A percentile compares a stretch with the other conserved stretches of the same genome.
These are phyloP conservation scores for Guillardia theta DNA, from an alignment of 78 protist species.

Conservation along the genomic window DNA sequence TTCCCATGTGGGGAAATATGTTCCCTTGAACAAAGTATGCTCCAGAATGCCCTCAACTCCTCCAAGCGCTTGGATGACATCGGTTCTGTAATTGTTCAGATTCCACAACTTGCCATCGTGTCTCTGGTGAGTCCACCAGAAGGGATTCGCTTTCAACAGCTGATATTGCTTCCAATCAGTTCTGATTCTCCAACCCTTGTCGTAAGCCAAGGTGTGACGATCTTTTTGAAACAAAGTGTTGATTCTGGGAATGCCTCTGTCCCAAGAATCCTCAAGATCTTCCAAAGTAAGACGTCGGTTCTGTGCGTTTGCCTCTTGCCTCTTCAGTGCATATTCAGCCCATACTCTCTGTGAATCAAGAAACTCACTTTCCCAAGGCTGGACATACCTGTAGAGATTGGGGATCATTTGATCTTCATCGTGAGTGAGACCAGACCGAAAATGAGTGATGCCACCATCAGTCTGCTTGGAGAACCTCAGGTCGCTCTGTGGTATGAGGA, in stretches of 20 bases:
- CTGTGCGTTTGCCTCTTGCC: constrained; percentile 94
- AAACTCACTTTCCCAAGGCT: constrained; percentile 99
- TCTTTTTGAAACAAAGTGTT: constrained; percentile 97
- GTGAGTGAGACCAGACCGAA: constrained; percentile 95
- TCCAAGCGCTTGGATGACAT: constrained; percentile 99
- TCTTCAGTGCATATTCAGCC: constrained; percentile 96
- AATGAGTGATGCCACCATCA: constrained; percentile 92
- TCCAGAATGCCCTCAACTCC: constrained; percentile 99
- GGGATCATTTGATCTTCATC: constrained; percentile 98
- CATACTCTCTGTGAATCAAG: constrained; percentile 98
- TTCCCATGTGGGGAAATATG: constrained; percentile 99
- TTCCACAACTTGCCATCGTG: constrained; percentile 99
- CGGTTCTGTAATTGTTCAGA: constrained; percentile 98
- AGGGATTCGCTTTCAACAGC: constrained; percentile 86
- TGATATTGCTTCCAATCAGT: constrained; percentile 96
- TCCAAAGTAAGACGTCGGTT: constrained; percentile 96
- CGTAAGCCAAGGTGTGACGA: constrained; percentile 96
- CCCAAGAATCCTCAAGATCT: constrained; percentile 99
- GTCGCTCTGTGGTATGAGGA: constrained; percentile 98
- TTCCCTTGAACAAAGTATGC: constrained; percentile 99
- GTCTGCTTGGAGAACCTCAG: constrained; percentile 94
- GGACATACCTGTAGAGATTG: constrained; percentile 96
- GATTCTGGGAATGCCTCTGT: constrained; percentile 98
- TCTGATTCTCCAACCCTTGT: constrained; percentile 99
- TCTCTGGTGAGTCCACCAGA: constrained; percentile 98